Base-by-base conservation (phyloP, 106 monocot species). In the Apostasia shenzhenica region DNA sequence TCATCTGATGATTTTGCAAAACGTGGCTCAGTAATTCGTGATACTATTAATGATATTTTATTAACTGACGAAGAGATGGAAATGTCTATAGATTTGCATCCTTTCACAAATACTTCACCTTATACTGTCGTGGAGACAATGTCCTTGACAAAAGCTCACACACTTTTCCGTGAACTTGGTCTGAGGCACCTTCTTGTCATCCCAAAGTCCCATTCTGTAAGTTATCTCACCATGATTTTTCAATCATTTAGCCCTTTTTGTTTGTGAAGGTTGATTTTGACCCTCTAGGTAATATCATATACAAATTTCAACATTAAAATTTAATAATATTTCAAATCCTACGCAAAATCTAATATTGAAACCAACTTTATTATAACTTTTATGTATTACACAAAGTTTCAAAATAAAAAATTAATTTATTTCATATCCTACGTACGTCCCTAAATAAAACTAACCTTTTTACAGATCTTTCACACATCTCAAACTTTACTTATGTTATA, bases 171-270 rank as follows among this genome's bases (percentile, higher is more conserved):
- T 8, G 67, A 83, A 72, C 47, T 83, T 48, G 75, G 78, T 4
- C 68, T 78, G 54, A 70, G 82, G 51, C 69, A 85, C 52, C 81
- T 85, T 53, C 74, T 85, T 61, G 85, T 85, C 55, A 61, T 85
- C 41, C 78, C 85, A 1, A 85, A 78, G 55, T 72, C 73, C 14
- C 45, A 73, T 67, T 68, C 67, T 5, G 85, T 85, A 64, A 78
- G 81, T 11, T 11, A 67, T 41, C 54, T 63, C 42, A 0, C 39
- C 40, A 41, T 4, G 3, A 6, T 54, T 43, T 0, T 38, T 49
- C n/a, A 26, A 50, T 26, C 26, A 47, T 26, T 65, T 65, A 10
- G 48, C 46, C 12, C 26, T 26, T 26, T 26, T 26, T 26, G 26
- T 26, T 26, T 26, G 26, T 26, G 26, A 26, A 26, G 26, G 26